These are phyloP conservation scores for Cicer bijugum DNA, from an alignment of 306 rosid species.

Conservation along the genomic window DNA sequence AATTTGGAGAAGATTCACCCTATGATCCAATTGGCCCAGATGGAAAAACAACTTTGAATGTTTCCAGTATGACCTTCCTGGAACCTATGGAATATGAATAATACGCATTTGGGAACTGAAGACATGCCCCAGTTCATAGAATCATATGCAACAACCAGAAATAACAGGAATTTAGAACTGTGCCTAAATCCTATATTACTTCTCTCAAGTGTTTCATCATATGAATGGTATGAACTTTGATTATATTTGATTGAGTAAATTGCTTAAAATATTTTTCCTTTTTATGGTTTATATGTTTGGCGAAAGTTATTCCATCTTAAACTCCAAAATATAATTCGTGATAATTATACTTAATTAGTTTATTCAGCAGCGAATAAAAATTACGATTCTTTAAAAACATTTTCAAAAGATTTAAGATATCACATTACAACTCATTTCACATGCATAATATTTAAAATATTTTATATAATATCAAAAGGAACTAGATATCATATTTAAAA, in stretches of 20 bases:
- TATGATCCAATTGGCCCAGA: constrained; percentile 44
- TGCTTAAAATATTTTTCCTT: neutral
- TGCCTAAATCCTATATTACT: neutral
- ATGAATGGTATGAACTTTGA: constrained; percentile 5
- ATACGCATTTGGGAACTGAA: neutral
- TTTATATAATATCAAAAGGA: too few relatives aligned
- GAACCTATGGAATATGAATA: constrained; percentile 36
- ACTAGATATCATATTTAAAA: too few relatives aligned
- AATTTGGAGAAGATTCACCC: constrained; percentile 61
- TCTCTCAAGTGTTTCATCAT: constrained; percentile 4
- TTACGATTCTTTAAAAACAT: too few relatives aligned
- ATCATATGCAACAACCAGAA: neutral
- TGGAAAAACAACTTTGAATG: constrained; percentile 43
- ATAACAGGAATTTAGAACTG: constrained; percentile 2
- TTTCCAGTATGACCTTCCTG: neutral
- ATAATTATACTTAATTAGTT: too few relatives aligned
- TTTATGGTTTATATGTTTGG: neutral
- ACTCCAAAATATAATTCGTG: too few relatives aligned
- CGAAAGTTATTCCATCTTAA: too few relatives aligned
- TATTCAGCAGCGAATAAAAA: too few relatives aligned
- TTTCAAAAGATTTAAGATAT: too few relatives aligned
- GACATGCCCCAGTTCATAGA: neutral
- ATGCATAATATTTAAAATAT: too few relatives aligned
- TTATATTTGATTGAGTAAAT: constrained; percentile 16
- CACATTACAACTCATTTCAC: too few relatives aligned